Conservation (phyloP, 2,329 filamentous ascomycete species). For the Epichloe uncinata region DNA sequence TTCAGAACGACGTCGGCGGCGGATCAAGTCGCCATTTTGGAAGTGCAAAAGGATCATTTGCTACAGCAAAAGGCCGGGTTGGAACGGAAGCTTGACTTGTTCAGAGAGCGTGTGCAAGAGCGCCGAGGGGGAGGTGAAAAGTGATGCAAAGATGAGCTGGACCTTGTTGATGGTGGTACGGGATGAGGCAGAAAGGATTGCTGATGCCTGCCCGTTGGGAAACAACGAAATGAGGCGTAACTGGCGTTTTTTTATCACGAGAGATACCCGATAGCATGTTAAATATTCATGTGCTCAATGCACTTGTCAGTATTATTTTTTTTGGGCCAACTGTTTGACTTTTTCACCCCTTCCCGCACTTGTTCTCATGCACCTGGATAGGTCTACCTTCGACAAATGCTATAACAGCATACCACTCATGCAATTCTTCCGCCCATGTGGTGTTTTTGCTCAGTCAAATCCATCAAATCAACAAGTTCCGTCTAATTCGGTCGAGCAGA, state of each 20-base stretch:
- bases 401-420: no score
- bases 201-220: no score
- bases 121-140: conserved; percentile 18
- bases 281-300: no score
- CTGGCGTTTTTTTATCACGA: no score
- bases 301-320: no score
- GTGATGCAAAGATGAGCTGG: neutral
- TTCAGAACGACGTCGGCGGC: conserved; percentile 26
- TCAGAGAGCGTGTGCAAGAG: conserved; percentile 26
- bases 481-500: neutral
- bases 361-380: no score
- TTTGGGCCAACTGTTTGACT: neutral
- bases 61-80: conserved; percentile 25
- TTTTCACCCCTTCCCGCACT: neutral
- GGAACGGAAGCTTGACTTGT: conserved; percentile 28
- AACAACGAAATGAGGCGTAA: no score
- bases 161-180: neutral
- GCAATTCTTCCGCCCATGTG: neutral
- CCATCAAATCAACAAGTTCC: neutral
- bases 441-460: neutral
- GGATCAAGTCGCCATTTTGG: conserved; percentile 32
- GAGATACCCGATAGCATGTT: no score
- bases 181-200: neutral
- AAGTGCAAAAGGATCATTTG: conserved; percentile 27
- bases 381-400: no score